Conservation (phyloP, 2,329 filamentous ascomycete species). For the Nannizziopsis barbatae region DNA sequence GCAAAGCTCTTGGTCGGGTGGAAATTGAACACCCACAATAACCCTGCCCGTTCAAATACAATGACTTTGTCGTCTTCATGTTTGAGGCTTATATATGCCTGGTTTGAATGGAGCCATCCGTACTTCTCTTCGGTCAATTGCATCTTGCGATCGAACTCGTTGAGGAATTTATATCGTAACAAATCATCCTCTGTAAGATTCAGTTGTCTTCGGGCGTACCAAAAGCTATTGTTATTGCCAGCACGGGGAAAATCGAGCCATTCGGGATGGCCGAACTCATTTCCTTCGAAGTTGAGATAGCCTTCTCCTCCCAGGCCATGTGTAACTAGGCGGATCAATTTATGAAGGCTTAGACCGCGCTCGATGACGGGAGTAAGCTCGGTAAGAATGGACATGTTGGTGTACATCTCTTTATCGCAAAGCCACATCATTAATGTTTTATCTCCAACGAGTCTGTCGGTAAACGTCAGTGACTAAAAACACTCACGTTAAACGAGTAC, state of each 20-base stretch:
- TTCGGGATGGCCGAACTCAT: conserved; percentile 96
- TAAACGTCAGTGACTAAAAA: not conserved
- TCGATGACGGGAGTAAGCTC: conserved; percentile 82
- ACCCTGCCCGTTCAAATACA: conserved; percentile 82
- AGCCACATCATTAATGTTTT: conserved; percentile 98
- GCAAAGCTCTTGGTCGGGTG: conserved; percentile 72
- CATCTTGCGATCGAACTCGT: conserved; percentile 89
- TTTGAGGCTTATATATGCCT: conserved; percentile 90
- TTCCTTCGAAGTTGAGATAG: conserved; percentile 97
- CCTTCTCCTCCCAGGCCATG: conserved; percentile 88
- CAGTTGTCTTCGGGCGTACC: conserved; percentile 85
- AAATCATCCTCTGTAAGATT: conserved; percentile 80
- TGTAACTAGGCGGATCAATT: conserved; percentile 91
- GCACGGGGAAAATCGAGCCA: conserved; percentile 97
- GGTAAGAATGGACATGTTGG: conserved; percentile 81
- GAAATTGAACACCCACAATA: conserved; percentile 96
- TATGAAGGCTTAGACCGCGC: conserved; percentile 84
- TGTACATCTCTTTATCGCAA: conserved; percentile 94
- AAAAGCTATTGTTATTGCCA: conserved; percentile 86
- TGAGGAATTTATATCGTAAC: conserved; percentile 80
- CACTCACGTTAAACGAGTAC: not conserved
- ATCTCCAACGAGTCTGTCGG: conserved; percentile 72
- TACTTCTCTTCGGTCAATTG: conserved; percentile 78
- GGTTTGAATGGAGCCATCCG: conserved; percentile 74
- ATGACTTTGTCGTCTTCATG: conserved; percentile 89